Conservation (phyloP, 2,329 filamentous ascomycete species). For the Sporothrix mexicana region DNA sequence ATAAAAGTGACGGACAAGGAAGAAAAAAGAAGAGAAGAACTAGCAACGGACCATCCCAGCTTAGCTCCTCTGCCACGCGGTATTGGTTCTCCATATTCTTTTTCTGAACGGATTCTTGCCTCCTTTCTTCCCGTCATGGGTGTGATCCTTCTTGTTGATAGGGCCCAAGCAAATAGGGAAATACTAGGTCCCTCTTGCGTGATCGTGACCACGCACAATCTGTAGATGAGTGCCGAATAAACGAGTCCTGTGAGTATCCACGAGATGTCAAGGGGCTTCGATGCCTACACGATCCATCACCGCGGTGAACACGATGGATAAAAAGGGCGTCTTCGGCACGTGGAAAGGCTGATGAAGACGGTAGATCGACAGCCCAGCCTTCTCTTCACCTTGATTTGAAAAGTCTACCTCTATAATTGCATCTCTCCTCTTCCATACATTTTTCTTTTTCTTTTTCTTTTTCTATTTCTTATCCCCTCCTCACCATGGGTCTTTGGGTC, state of each 20-base stretch:
- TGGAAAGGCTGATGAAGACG: not conserved
- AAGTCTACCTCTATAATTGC: too few species aligned
- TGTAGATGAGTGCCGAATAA: not conserved
- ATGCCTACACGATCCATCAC: not conserved
- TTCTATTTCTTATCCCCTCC: not conserved
- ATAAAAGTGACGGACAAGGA: not conserved
- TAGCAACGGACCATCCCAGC: not conserved
- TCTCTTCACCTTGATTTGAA: not conserved
- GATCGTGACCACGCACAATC: not conserved
- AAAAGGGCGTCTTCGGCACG: not conserved
- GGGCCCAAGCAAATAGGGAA: not conserved
- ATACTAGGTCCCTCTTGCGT: conserved; percentile 26
- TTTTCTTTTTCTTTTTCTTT: not conserved
- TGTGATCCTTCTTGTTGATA: not conserved
- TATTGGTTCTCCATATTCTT: not conserved
- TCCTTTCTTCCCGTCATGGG: not conserved
- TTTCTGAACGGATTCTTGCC: not conserved
- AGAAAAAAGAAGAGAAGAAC: not conserved
- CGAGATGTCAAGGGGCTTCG: not conserved
- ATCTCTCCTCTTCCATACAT: not conserved
- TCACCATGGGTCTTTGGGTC: conserved; percentile 35
- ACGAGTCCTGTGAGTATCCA: not conserved
- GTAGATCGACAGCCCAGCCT: not conserved
- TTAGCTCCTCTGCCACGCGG: conserved; percentile 5
- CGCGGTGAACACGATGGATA: conserved; percentile 3